Base-by-base conservation (phyloP, 306 rosid species). In the Herpetospermum pedunculosum region DNA sequence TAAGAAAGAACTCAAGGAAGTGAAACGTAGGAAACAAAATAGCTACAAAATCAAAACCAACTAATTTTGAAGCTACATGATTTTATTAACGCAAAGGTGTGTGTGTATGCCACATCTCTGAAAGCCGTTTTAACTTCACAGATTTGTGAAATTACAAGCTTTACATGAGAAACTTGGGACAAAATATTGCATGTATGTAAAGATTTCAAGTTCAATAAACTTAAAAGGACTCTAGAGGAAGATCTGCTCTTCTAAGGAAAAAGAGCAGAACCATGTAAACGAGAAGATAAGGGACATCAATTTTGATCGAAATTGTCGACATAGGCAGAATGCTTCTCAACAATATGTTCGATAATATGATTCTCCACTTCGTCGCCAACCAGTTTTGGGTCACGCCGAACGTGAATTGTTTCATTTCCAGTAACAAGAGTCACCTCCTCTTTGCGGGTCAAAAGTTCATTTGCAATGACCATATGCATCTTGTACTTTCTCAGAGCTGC, bases 401-500 rank as follows among this genome's bases (percentile, higher is more conserved):
- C 97, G 0, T 75, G 35, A 41, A 85, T 82, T 70, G 78, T 91
- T 40, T 80, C 96, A 14, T 80, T 77, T 35, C 76, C 49, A 2
- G 90, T 89, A 63, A 90, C 96, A 77, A 91, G 86, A 63, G 85
- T 82, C 47, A 91, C 99, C 83, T 89, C 87, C 80, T 94, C 97
- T 73, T 89, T 91, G 40, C 99, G 97, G 72, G 80, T 88, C 8
- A 79, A 77, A 75, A 94, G 96, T 78, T 94, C 97, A 75, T 94
- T 94, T 64, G 99, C 97, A 64, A 91, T 89, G 35, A 91, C 97
- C 77, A 88, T 92, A 71, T 94, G 83, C 96, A 94, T 87, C 76
- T 94, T 83, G 83, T 94, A 89, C 88, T 84, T 91, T 76, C 81
- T 77, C 32, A 94, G 96, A 81, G 99, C 92, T 15, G 74, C 58